Base-by-base conservation (phyloP, 2,329 filamentous ascomycete genomes). In the Rhynchosporium agropyri region DNA sequence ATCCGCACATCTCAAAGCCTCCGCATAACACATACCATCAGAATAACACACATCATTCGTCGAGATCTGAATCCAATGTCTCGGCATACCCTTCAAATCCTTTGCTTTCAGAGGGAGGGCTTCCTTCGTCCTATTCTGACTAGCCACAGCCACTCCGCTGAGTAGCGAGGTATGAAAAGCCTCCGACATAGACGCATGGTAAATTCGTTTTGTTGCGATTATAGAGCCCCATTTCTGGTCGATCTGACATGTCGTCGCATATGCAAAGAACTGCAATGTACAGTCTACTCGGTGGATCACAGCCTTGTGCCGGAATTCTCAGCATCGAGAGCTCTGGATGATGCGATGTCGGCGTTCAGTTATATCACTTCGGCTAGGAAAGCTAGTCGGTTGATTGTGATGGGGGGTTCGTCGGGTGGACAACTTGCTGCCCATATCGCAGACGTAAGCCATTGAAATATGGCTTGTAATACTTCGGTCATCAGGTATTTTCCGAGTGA, bases 31-130 rank as follows among this genome's bases (percentile, higher is more conserved):
- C 8, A 80, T 65, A 9, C 81, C 81, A 69, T 83, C 81, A 26
- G 79, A 80, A 70, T 82, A 83, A 63, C 82, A 75, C 46, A 78
- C 76, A 65, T 84, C 81, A 58, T 83, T 83, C 8, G 78, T 80
- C 63, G 77, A 79, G 4, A 82, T 71, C 72, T 83, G 81, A 15
- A 83, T 76, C 76, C 78, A 83, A 50, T 79, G 79, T 62, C 75
- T 72, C 4, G 67, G 60, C 48, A 82, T 54, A 12, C 73, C 68
- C 6, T 15, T 72, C 67, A 66, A 45, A 49, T 61, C 59, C 42
- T 65, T 53, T 4, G 0, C 71, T 73, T 68, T 81, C 15, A 58
- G 71, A 72, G 68, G 81, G 4, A 82, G 68, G 8, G 80, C 80
- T 67, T 82, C 76, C 45, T 79, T 72, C 3, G 79, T 73, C 2